A percentile compares a stretch with the other conserved stretches of the same genome.
Evolutionary conservation across 2,329 filamentous ascomycete species (phyloP).

Genomic region (Fusarium sp.): DNA sequence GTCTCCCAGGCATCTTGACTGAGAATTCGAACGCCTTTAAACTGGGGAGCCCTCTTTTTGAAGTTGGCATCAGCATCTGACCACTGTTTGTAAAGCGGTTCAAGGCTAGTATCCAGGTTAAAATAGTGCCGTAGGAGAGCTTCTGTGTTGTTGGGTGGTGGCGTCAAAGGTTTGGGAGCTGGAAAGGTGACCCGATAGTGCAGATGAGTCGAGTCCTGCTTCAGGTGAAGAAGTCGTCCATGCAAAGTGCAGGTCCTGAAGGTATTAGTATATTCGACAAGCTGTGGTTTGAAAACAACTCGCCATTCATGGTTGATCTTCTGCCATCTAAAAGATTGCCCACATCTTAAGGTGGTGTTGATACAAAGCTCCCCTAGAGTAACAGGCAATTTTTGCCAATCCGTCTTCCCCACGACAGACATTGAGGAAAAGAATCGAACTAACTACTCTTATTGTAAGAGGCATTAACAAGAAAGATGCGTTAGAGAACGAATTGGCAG

Average conservation of each 20-base stretch:
- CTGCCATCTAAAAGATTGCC: constrained; percentile 96
- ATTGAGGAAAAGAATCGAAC: constrained; percentile 35
- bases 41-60: constrained; percentile 84
- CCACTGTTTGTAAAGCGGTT: constrained; percentile 86
- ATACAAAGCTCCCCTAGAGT: constrained; percentile 89
- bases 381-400: constrained; percentile 90
- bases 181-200: constrained; percentile 82
- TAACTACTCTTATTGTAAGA: not conserved
- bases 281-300: constrained; percentile 18
- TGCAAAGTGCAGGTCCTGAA: constrained; percentile 82
- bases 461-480: not conserved
- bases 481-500: not conserved
- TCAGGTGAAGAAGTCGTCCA: constrained; percentile 85
- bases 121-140: constrained; percentile 85
- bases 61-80: constrained; percentile 88
- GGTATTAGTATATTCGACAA: constrained; percentile 11
- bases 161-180: constrained; percentile 25
- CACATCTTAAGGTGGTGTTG: constrained; percentile 92
- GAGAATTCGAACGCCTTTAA: constrained; percentile 90
- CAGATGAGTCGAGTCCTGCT: constrained; percentile 81
- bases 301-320: constrained; percentile 88
- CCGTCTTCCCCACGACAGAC: constrained; percentile 65
- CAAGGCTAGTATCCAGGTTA: constrained; percentile 82
- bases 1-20: constrained; percentile 98
- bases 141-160: constrained; percentile 72